Conservation (phyloP, 169 alveolate species). For the Eimeria acervulina region DNA sequence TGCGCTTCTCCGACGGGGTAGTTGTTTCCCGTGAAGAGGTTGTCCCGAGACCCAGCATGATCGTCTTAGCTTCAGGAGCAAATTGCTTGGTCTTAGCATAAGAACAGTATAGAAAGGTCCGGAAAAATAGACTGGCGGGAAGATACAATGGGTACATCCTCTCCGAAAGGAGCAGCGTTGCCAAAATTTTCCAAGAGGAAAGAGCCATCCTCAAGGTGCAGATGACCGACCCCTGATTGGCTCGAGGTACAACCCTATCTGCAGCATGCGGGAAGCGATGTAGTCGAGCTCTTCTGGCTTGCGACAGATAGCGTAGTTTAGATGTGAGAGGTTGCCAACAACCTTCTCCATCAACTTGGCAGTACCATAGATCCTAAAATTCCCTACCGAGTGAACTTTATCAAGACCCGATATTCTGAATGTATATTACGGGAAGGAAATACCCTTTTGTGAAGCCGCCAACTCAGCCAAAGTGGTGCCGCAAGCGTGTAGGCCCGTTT, state of each 20-base stretch:
- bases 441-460: conserved; percentile 26
- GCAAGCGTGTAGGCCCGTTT: not conserved
- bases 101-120: not conserved
- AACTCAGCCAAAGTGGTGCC: not conserved
- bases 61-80: not conserved
- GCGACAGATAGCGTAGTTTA: too few species aligned
- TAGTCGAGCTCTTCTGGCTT: not conserved
- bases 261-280: conserved; percentile 4
- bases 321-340: not conserved
- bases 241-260: not conserved
- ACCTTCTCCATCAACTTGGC: not conserved
- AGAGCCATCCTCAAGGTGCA: conserved; percentile 8
- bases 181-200: conserved; percentile 19
- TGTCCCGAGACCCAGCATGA: not conserved
- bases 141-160: not conserved
- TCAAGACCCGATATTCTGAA: not conserved
- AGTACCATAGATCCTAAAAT: not conserved
- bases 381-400: not conserved
- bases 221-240: not conserved
- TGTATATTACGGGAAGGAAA: not conserved
- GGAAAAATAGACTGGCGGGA: not conserved
- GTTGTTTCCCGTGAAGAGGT: not conserved
- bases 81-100: not conserved
- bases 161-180: not conserved
- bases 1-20: not conserved